Evolutionary conservation across 352 stramenopile genomes (phyloP).

Genomic region (Thraustotheca clavata): DNA sequence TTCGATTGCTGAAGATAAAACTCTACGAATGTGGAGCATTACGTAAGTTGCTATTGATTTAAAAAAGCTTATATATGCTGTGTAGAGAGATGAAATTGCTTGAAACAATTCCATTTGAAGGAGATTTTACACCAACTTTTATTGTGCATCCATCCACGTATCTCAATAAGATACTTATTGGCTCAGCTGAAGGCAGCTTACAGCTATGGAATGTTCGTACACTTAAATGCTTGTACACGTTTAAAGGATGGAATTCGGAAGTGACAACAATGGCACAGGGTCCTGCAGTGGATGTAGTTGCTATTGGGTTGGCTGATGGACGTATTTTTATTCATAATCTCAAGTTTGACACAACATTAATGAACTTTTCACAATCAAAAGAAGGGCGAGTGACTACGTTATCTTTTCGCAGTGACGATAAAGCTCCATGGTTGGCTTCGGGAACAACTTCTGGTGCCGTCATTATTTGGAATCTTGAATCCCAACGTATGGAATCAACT

Average conservation of each 20-base stretch:
- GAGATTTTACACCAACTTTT: slow-evolving; percentile 51
- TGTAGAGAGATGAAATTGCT: slow-evolving; percentile 46
- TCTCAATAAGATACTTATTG: slow-evolving; percentile 91
- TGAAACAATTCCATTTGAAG: slow-evolving; percentile 43
- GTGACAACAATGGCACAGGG: slow-evolving; percentile 79
- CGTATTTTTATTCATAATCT: slow-evolving; percentile 82
- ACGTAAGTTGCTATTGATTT: slow-evolving; percentile 27
- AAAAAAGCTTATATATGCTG: slow-evolving; percentile 8
- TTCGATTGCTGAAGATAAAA: slow-evolving; percentile 52
- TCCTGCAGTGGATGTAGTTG: slow-evolving; percentile 84
- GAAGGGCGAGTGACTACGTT: slow-evolving; percentile 76
- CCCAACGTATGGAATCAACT: slow-evolving; percentile 76
- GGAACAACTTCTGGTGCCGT: slow-evolving; percentile 66
- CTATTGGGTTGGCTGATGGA: slow-evolving; percentile 73
- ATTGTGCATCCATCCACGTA: slow-evolving; percentile 90
- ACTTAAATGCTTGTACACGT: slow-evolving; percentile 83
- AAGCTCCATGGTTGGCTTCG: slow-evolving; percentile 51
- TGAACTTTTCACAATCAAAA: slow-evolving; percentile 66
- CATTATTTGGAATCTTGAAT: slow-evolving; percentile 87
- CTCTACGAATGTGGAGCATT: slow-evolving; percentile 54
- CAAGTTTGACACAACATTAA: slow-evolving; percentile 69
- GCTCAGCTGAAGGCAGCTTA: slow-evolving; percentile 66
- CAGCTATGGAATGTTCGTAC: slow-evolving; percentile 89
- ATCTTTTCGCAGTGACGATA: slow-evolving; percentile 83
- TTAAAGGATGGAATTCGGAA: slow-evolving; percentile 56